Conservation (phyloP, 768 basidiomycete genomes). For the Hericium coralloides region DNA sequence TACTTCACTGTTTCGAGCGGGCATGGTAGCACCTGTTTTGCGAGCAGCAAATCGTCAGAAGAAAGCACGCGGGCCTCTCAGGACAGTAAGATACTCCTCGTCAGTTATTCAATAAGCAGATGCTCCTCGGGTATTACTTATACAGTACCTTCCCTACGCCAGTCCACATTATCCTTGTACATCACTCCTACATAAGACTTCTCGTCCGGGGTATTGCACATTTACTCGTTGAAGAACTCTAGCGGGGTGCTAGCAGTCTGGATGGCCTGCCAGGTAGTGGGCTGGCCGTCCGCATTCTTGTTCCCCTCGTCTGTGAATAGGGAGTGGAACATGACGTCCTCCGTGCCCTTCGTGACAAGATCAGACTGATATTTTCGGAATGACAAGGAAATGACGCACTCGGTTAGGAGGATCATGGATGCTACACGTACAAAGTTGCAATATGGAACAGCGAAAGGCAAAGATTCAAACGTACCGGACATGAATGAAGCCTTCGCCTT, state of each 20-base stretch:
- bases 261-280: conserved; percentile 56
- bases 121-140: neutral
- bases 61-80: too few relatives aligned
- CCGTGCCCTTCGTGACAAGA: conserved; percentile 32
- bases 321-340: conserved; percentile 66
- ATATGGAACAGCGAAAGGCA: neutral
- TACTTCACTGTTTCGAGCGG: too few relatives aligned
- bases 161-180: too few relatives aligned
- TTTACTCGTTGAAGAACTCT: conserved; percentile 61
- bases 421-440: conserved; percentile 25
- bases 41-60: too few relatives aligned
- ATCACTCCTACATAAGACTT: too few relatives aligned
- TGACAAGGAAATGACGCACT: conserved; percentile 28
- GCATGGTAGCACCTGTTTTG: too few relatives aligned
- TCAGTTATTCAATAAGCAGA: too few relatives aligned
- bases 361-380: conserved; percentile 19
- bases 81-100: too few relatives aligned
- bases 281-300: conserved; percentile 25
- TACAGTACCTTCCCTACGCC: neutral
- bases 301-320: conserved; percentile 38
- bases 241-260: conserved; percentile 50
- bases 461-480: conserved; percentile 40
- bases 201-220: neutral
- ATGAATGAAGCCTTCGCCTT: conserved; percentile 61
- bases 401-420: conserved; percentile 71